Base-by-base conservation (phyloP, 306 rosid species). In the Cucurbita ficifolia region DNA sequence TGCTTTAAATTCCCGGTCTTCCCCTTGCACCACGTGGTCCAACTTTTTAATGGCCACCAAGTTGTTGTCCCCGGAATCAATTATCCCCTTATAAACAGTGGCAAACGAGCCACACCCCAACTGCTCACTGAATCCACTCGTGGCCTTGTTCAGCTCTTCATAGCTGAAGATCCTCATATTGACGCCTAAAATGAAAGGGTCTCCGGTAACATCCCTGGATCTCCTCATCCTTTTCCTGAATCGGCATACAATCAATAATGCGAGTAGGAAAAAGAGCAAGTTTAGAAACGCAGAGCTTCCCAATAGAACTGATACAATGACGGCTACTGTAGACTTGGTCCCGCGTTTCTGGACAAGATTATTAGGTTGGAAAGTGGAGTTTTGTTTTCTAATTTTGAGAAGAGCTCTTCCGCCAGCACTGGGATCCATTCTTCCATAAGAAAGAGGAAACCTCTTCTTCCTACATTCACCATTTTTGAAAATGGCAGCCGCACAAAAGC, bases 21-120 rank as follows among this genome's bases (percentile, higher is more conserved):
- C 82, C 73, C 82, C 87, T 39, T 69, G 21, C 4, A 75, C 72
- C 24, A 73, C 36, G 29, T 70, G 63, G 2, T 82, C 84, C 4
- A 84, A 63, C 62, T 75, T 75, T 61, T 87, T 84, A 4, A 87
- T 78, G 18, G 88, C 91, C 17, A 87, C 78, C 18, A 49, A 49
- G 53, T 49, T 49, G 53, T 49, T 49, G 6, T 49, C 22, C 12
- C 46, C 60, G n/a, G 11, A 71, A 6, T 38, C 74, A 51, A 83
- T 38, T 11, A 36, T 46, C 46, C 84, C 84, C 58, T 75, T 77
- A 17, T 51, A 71, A 16, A 71, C 75, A 24, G 61, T 71, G 10
- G 50, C 61, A 52, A 50, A 71, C 17, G 75, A 13, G 4, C 75
- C 75, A 16, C 46, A 9, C 7, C 75, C 75, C 49, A 71, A 18